These are phyloP conservation scores for Podaxis sp. DNA, from an alignment of 768 basidiomycete genomes.

Conservation along the genomic window DNA sequence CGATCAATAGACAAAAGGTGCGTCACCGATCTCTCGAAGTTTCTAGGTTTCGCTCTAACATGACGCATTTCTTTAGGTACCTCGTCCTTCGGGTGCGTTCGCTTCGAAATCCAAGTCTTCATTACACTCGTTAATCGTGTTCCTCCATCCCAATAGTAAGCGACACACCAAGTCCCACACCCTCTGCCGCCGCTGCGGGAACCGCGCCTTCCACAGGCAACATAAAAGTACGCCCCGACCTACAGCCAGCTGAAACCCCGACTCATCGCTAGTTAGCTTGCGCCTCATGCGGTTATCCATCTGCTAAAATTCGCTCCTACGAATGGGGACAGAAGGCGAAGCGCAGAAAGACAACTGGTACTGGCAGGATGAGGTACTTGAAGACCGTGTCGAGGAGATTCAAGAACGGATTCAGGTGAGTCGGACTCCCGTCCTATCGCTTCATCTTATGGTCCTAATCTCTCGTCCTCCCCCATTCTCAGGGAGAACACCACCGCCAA, in stretches of 20 bases:
- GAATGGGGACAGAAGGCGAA: slow-evolving; percentile 99
- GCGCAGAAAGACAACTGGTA: slow-evolving; percentile 99
- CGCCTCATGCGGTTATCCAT: slow-evolving; percentile 94
- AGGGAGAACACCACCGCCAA: slow-evolving; percentile 92
- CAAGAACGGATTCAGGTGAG: slow-evolving; percentile 97
- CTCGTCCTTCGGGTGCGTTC: slow-evolving; percentile 89
- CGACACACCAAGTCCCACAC: slow-evolving; percentile 97
- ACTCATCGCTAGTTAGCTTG: slow-evolving; percentile 58
- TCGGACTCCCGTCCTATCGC: not conserved
- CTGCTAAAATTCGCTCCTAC: slow-evolving; percentile 93
- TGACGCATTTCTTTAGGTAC: slow-evolving; percentile 58
- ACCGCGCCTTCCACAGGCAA: slow-evolving; percentile 96
- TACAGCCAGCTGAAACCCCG: not conserved
- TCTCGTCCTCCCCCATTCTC: slow-evolving; percentile 9
- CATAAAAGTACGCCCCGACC: slow-evolving; percentile 77
- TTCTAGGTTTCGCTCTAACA: slow-evolving; percentile 6
- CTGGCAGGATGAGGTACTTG: slow-evolving; percentile 93
- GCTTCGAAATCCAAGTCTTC: not conserved
- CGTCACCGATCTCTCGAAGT: slow-evolving; percentile 24
- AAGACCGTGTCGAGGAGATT: slow-evolving; percentile 92
- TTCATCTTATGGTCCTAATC: not conserved
- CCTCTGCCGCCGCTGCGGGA: slow-evolving; percentile 95
- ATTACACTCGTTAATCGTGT: not conserved
- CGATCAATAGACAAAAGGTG: slow-evolving; percentile 79
- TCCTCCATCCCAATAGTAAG: slow-evolving; percentile 58